Conservation (phyloP, 2,329 filamentous ascomycete species). For the Colletotrichum magnum region DNA sequence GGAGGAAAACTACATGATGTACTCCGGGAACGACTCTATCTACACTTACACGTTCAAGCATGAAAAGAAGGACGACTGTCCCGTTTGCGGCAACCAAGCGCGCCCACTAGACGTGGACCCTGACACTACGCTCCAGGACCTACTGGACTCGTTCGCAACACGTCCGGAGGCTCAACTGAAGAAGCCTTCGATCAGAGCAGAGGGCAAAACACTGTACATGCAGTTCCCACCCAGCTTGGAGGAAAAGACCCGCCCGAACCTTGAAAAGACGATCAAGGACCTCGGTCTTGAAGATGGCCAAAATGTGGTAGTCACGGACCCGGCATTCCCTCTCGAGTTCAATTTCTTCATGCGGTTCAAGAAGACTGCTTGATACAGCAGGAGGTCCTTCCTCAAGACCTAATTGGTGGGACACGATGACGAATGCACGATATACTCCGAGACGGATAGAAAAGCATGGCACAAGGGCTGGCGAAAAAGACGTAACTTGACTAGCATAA, state of each 20-base stretch:
- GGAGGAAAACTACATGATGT: constrained; percentile 98
- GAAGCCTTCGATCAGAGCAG: constrained; percentile 85
- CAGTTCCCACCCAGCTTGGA: constrained; percentile 86
- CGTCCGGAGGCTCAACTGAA: constrained; percentile 93
- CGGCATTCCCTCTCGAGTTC: constrained; percentile 84
- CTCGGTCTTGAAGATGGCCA: constrained; percentile 82
- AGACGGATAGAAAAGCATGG: background rate
- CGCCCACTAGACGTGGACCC: constrained; percentile 81
- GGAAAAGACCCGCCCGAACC: constrained; percentile 85
- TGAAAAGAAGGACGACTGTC: constrained; percentile 93
- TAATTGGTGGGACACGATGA: constrained; percentile 24
- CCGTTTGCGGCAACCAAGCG: constrained; percentile 89
- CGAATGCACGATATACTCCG: constrained; percentile 20
- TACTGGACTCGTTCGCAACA: constrained; percentile 86
- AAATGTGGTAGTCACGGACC: constrained; percentile 92
- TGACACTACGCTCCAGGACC: constrained; percentile 81
- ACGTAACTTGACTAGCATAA: constrained; percentile 1
- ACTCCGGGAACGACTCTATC: constrained; percentile 93
- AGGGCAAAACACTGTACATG: constrained; percentile 91
- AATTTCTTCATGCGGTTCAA: constrained; percentile 68
- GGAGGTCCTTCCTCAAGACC: background rate
- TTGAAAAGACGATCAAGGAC: constrained; percentile 82
- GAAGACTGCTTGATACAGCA: constrained; percentile 35
- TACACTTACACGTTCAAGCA: constrained; percentile 99
- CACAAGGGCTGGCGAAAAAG: background rate